Percentiles rank a stretch among this genome's conserved stretches.
Evolutionary conservation across 2,329 filamentous ascomycete genomes (phyloP).

Genomic region (Sclerotinia spermophila): DNA sequence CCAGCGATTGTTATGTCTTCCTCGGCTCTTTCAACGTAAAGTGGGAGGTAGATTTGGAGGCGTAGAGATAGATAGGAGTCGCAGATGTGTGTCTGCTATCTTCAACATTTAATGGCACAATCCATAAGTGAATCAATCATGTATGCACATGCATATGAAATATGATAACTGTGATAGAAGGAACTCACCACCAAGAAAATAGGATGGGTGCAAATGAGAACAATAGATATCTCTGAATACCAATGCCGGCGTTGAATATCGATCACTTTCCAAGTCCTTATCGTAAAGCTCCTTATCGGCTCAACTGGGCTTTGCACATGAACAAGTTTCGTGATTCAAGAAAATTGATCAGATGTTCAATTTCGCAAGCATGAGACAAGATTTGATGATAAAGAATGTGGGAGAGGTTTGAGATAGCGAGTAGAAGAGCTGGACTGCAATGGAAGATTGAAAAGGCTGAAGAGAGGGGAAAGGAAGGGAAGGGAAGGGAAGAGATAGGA

Average conservation of each 20-base stretch:
- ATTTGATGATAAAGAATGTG: neutral
- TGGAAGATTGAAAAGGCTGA: neutral
- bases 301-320: conserved; percentile 3
- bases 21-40: neutral
- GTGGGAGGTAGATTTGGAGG: neutral
- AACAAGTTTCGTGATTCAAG: conserved; percentile 7
- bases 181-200: neutral
- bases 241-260: neutral
- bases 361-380: neutral
- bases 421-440: neutral
- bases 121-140: neutral
- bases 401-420: neutral
- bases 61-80: neutral
- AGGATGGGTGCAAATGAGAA: neutral
- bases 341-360: conserved; percentile 1
- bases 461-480: neutral
- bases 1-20: conserved; percentile 1
- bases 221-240: neutral
- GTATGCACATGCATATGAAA: neutral
- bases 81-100: conserved; percentile 2
- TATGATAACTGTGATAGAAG: neutral
- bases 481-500: neutral
- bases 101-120: neutral
- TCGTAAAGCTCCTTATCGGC: conserved; percentile 10
- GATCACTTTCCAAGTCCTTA: neutral